Base-by-base conservation (phyloP, 225 moss, liverwort and hornwort species). In the Pseudoscleropodium purum region DNA sequence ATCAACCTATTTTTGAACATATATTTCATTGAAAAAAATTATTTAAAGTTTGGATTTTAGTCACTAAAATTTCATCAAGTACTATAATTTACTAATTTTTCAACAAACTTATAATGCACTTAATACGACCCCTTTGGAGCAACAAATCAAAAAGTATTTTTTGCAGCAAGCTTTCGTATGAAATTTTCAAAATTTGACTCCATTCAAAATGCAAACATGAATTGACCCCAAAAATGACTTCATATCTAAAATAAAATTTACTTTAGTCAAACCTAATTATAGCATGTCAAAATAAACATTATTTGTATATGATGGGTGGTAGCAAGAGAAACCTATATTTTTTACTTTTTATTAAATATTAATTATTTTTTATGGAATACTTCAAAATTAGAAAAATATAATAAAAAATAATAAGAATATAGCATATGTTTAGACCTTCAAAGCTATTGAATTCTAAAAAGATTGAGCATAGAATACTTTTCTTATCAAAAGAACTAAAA, bases 161-260 rank as follows among this genome's bases (percentile, higher is more conserved):
- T 45, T 47, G 3, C 0, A 74, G 0, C 18, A 45, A 45, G 3
- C 0, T 4, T 47, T 4, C 18, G 0, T 74, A 47, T 47, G 1
- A 10, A 1, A 18, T 73, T 73, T 43, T 45, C 10, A 73, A 29
- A 27, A 2, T 27, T 43, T 3, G 16, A 73, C 3, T 17, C 29
- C 2, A 45, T 73, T 5, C 6, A 29, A 73, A 73, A 27, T 29
- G 9, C 2, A 73, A 73, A 17, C 3, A 43, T 8, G 8, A 45
- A 43, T 73, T 73, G 8, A 16, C 2, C 6, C 3, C 29, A 10
- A 5, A 29, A 73, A 16, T 9, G 43, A 43, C 9, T 9, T 17
- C 0, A 29, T 45, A 17, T 73, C 16, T 2, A 5, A 73, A 43
- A 29, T 43, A 9, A 2, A 2, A 29, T 73, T 26, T 73, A 10